Percentiles rank a stretch among this genome's conserved stretches.
Conservation (phyloP, 2,329 filamentous ascomycete species). For the Paecilomyces variotii region DNA sequence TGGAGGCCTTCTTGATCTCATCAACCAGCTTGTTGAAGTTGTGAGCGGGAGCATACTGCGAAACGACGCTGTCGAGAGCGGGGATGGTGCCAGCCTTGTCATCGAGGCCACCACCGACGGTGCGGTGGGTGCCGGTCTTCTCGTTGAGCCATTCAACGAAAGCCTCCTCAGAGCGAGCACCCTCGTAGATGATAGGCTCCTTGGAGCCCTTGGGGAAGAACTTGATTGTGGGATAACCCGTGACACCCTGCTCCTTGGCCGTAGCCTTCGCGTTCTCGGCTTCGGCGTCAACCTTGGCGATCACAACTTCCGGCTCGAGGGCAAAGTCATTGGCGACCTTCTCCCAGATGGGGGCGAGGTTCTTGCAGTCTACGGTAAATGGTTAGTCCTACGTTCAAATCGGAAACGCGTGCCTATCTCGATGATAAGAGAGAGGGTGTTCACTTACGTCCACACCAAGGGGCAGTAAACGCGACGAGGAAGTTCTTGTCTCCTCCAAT, state of each 20-base stretch:
- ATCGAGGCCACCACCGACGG: constrained; percentile 71
- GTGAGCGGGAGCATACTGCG: constrained; percentile 57
- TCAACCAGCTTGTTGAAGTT: constrained; percentile 58
- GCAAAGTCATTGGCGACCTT: constrained; percentile 72
- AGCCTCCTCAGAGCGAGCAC: constrained; percentile 67
- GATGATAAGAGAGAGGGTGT: constrained; percentile 2
- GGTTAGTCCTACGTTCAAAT: neutral
- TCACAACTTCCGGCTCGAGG: constrained; percentile 67
- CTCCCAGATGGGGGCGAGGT: constrained; percentile 83
- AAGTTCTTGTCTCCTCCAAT: constrained; percentile 84
- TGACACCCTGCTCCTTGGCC: constrained; percentile 67
- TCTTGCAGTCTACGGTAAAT: constrained; percentile 76
- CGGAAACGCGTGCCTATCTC: neutral
- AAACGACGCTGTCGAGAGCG: constrained; percentile 65
- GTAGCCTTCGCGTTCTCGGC: constrained; percentile 73
- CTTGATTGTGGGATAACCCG: constrained; percentile 93
- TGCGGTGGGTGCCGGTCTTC: constrained; percentile 80
- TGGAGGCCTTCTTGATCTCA: constrained; percentile 65
- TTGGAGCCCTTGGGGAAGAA: constrained; percentile 85
- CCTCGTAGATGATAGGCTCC: constrained; percentile 62
- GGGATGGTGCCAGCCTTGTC: constrained; percentile 73
- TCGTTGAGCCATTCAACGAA: constrained; percentile 78
- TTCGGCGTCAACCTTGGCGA: constrained; percentile 95
- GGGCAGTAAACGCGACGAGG: constrained; percentile 91
- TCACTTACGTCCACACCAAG: constrained; percentile 90